These are phyloP conservation scores for Vaccinium macrocarpon DNA, from an alignment of 148 eudicot genomes.

Conservation along the genomic window DNA sequence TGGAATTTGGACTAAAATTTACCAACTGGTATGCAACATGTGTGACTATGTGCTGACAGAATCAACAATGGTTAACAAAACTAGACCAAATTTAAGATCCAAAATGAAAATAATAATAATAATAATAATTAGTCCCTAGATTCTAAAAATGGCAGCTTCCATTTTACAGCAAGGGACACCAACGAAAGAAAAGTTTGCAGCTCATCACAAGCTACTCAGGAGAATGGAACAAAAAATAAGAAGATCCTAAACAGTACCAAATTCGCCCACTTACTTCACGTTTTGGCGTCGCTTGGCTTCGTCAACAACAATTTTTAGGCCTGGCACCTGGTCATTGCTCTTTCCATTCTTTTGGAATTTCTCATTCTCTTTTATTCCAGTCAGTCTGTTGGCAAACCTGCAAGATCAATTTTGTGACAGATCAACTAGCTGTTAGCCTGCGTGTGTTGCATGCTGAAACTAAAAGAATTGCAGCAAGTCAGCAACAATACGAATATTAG, in stretches of 20 bases:
- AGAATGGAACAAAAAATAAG: background rate
- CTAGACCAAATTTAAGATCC: background rate
- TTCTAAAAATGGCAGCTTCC: background rate
- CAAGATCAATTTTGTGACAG: conserved; percentile 18
- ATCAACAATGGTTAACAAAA: background rate
- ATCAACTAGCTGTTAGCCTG: background rate
- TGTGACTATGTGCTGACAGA: background rate
- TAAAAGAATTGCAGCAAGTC: background rate
- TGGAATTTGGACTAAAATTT: background rate
- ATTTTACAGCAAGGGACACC: background rate
- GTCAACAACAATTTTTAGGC: conserved; percentile 68
- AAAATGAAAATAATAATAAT: background rate
- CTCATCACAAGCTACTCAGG: background rate
- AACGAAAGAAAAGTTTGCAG: background rate
- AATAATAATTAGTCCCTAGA: background rate
- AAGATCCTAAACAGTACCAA: background rate
- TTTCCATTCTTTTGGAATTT: conserved; percentile 76
- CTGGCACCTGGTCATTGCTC: conserved; percentile 49
- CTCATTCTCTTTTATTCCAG: conserved; percentile 81
- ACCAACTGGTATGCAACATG: background rate
- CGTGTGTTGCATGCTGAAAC: background rate
- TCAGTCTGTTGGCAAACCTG: conserved; percentile 89
- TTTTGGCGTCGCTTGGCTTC: conserved; percentile 73
- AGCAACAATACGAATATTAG: background rate
- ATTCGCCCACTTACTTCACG: conserved; percentile 60